Base-by-base conservation (phyloP, 441 rosid species). In the Heliophila coronopifolia region DNA sequence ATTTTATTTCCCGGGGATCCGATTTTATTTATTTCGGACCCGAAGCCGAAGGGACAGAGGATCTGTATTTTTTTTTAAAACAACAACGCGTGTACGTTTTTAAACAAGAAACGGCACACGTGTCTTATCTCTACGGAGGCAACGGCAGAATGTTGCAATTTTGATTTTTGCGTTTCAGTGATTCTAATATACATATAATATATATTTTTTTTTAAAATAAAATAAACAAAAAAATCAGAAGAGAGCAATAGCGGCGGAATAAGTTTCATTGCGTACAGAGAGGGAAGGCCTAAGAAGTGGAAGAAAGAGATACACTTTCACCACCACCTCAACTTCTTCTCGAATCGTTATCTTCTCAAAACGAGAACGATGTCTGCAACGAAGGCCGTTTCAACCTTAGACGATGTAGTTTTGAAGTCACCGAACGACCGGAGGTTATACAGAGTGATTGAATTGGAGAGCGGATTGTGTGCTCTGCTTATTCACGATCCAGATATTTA, bases 401-500 rank as follows among this genome's bases (percentile, higher is more conserved):
- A 81, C 67, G 70, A 67, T 32, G 44, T 73, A n/a, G 94, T 87
- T 9, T 56, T 91, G 12, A 91, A 84, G 63, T 81, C 98, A 8
- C 95, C 95, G 1, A 77, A 83, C 54, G 98, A 91, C 61, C 59
- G 68, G 56, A 80, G 89, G 8, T 64, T 83, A 5, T 91, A 91
- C 72, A 70, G 96, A 64, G 65, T 75, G 47, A 65, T 84, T 54
- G 75, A 77, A 45, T 79, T 91, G 32, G 70, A 77, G 30, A 91
- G 81, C 18, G 93, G 96, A 7, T 83, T 91, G 58, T 74, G 73
- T 47, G 90, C 91, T 61, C 68, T 91, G 62, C 86, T 91, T 34
- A 75, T 91, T 59, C 96, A 91, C 70, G 98, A 91, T 74, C 96
- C 98, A 23, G 89, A 87, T 75, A 84, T 87, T 65, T 84, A 73